Evolutionary conservation across 2,329 filamentous ascomycete genomes (phyloP).

Genomic region (Hansfordia pulvinata): DNA sequence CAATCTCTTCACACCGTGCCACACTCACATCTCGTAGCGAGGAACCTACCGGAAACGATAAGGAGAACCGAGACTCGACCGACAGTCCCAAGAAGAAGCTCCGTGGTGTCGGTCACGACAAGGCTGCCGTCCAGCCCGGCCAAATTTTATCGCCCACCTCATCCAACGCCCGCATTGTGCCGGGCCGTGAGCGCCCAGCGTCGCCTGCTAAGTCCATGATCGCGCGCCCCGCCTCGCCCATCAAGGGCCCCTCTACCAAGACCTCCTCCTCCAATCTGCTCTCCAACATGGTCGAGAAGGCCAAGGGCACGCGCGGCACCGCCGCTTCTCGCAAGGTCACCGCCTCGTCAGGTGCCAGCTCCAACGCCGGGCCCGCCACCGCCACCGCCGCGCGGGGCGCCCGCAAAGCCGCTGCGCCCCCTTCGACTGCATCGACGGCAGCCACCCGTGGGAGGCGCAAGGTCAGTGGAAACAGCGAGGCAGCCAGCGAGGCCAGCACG

Average conservation of each 20-base stretch:
- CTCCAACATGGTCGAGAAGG: constrained; percentile 45
- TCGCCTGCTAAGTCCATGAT: constrained; percentile 1
- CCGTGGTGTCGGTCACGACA: constrained; percentile 26
- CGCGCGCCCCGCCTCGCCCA: constrained; percentile 25
- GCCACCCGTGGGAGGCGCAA: constrained; percentile 35
- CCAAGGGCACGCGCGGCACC: constrained; percentile 35
- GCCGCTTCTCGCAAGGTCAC: constrained; percentile 32
- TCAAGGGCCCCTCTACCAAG: constrained; percentile 24
- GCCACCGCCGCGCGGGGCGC: constrained; percentile 17
- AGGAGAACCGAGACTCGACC: constrained; percentile 56
- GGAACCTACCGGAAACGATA: constrained; percentile 52
- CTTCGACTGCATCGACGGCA: constrained; percentile 22
- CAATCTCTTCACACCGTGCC: constrained; percentile 5
- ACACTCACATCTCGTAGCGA: constrained; percentile 31
- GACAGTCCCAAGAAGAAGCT: constrained; percentile 60
- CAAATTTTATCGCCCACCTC: constrained; percentile 72
- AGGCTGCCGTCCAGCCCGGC: constrained; percentile 28
- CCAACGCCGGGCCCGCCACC: constrained; percentile 14
- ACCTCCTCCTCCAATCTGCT: constrained; percentile 27
- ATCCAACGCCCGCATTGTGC: constrained; percentile 59
- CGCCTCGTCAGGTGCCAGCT: constrained; percentile 27
- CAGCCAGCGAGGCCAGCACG: constrained; percentile 49
- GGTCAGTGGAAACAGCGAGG: constrained; percentile 46
- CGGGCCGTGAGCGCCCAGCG: constrained; percentile 24
- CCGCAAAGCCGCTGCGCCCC: constrained; percentile 21